Conservation (phyloP, 2,329 filamentous ascomycete species). For the Neonectria sp. region DNA sequence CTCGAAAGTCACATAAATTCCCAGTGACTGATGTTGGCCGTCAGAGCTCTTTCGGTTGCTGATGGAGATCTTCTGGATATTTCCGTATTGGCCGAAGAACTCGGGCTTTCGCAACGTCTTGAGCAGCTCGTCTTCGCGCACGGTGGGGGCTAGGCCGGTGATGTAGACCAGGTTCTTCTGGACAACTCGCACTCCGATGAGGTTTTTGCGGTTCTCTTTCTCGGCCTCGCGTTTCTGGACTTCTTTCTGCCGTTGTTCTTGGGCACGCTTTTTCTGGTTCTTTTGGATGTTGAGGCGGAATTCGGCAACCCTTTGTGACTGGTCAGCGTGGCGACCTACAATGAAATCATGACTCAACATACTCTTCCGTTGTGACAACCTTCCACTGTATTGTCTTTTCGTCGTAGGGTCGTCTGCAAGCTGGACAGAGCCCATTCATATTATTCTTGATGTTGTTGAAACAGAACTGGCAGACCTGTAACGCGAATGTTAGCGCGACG, state of each 20-base stretch:
- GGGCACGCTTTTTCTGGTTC: conserved; percentile 92
- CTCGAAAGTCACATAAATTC: conserved; percentile 98
- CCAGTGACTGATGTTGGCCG: conserved; percentile 87
- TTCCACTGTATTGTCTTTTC: conserved; percentile 98
- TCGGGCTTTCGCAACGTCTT: conserved; percentile 91
- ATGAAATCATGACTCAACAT: conserved; percentile 57
- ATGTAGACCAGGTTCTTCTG: conserved; percentile 99
- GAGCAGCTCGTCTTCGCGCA: conserved; percentile 92
- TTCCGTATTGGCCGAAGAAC: conserved; percentile 98
- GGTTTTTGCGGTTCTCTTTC: conserved; percentile 93
- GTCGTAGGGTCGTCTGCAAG: conserved; percentile 94
- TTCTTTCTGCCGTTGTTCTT: conserved; percentile 90
- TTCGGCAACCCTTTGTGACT: conserved; percentile 73
- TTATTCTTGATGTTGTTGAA: conserved; percentile 99
- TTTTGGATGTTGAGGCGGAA: conserved; percentile 86
- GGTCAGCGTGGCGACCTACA: conserved; percentile 37
- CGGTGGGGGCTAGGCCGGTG: conserved; percentile 91
- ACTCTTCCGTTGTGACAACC: conserved; percentile 95
- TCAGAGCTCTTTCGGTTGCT: conserved; percentile 90
- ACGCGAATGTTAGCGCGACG: conserved; percentile 41
- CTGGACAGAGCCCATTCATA: conserved; percentile 97
- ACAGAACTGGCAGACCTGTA: conserved; percentile 97
- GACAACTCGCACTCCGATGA: conserved; percentile 94
- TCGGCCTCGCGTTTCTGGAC: conserved; percentile 97
- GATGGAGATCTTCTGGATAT: conserved; percentile 98